Evolutionary conservation across 805 yeast species (phyloP).

Genomic region (Grigorovia humatica): DNA sequence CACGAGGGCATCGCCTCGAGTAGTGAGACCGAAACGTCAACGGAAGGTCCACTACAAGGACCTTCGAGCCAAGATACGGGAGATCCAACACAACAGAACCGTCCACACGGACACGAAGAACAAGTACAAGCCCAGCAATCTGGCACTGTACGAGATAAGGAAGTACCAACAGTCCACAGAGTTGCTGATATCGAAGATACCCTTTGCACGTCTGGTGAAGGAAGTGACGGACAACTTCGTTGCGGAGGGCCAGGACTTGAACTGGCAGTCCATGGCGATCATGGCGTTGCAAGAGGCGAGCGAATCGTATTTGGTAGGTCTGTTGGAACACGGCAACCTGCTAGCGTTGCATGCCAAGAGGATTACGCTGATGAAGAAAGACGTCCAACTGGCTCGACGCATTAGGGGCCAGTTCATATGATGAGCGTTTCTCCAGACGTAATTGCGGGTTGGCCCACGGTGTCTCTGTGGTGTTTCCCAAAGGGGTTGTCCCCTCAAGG

Average conservation of each 20-base stretch:
- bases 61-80: slow-evolving; percentile 1
- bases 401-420: slow-evolving; percentile 45
- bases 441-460: no score
- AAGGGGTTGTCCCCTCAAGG: not conserved
- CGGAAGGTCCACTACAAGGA: not conserved
- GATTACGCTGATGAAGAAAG: slow-evolving; percentile 80
- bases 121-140: slow-evolving; percentile 51
- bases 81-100: slow-evolving; percentile 1
- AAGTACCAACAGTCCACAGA: slow-evolving; percentile 61
- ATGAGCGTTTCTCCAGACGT: no score
- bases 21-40: not conserved
- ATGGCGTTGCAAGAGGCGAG: slow-evolving; percentile 74
- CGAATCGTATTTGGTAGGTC: slow-evolving; percentile 64
- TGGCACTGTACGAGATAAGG: slow-evolving; percentile 59
- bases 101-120: not conserved
- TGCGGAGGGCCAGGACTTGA: slow-evolving; percentile 42
- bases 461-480: not conserved
- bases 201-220: slow-evolving; percentile 66
- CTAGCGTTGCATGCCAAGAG: slow-evolving; percentile 73
- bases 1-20: not conserved
- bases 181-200: slow-evolving; percentile 55
- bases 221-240: slow-evolving; percentile 53
- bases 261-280: slow-evolving; percentile 75
- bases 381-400: slow-evolving; percentile 69
- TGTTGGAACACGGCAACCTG: slow-evolving; percentile 67